A percentile compares a stretch with the other conserved stretches of the same genome.
These are phyloP conservation scores for Colletotrichum orbiculare DNA, from an alignment of 2,329 filamentous ascomycete genomes.

Conservation along the genomic window DNA sequence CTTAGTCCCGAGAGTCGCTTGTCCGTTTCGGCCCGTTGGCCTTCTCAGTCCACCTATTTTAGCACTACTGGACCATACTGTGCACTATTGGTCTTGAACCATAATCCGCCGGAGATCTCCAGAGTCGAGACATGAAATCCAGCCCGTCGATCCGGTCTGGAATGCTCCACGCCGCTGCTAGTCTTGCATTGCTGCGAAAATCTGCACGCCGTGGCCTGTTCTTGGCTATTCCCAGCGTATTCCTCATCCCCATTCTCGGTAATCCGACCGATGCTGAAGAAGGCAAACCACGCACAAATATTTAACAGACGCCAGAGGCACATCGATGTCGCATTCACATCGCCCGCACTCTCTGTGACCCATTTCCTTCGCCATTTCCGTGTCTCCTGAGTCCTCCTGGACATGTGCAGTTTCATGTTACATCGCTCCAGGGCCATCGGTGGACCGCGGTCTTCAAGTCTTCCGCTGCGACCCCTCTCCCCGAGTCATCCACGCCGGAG, in stretches of 20 bases:
- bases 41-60: too few species aligned
- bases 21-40: too few species aligned
- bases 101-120: not conserved
- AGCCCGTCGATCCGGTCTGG: constrained; percentile 26
- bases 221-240: too few species aligned
- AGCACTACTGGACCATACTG: too few species aligned
- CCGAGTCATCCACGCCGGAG: constrained; percentile 17
- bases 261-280: too few species aligned
- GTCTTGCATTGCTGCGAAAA: not conserved
- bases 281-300: too few species aligned
- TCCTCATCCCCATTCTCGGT: too few species aligned
- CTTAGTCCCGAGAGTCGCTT: too few species aligned
- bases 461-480: constrained; percentile 7
- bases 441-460: constrained; percentile 5
- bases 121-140: constrained; percentile 14
- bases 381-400: constrained; percentile 20
- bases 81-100: too few species aligned
- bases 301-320: constrained; percentile 2
- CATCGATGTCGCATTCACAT: not conserved
- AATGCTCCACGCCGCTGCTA: constrained; percentile 17
- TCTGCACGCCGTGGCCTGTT: not conserved
- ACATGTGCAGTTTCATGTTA: constrained; percentile 17
- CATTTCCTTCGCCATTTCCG: too few species aligned
- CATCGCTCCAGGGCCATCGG: constrained; percentile 30
- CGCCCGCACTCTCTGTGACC: too few species aligned